Percentiles rank a stretch among this genome's conserved stretches.
phyloP scores from a whole-genome alignment of 164 flowering plant species.

The Cinnamomum micranthum region DNA sequence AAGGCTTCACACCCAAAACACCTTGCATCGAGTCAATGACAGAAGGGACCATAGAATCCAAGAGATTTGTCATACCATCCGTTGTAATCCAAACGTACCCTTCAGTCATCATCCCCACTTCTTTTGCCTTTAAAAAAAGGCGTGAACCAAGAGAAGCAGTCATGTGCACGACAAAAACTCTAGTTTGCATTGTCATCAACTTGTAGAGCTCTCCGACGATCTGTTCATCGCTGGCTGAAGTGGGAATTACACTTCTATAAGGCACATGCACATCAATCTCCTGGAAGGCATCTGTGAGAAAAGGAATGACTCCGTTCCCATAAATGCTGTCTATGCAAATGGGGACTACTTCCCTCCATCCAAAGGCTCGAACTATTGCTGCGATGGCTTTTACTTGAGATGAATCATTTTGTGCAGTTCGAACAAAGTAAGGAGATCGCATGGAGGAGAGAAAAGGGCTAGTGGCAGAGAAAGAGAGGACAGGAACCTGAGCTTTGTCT shows the following conservation, averaged over 20 bases:
- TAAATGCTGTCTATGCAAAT: slow-evolving; percentile 23
- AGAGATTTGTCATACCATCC: slow-evolving; percentile 12
- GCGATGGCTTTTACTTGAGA: slow-evolving; percentile 17
- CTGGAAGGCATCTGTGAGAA: slow-evolving; percentile 18
- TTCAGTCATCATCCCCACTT: slow-evolving; percentile 18
- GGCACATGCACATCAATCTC: slow-evolving; percentile 10
- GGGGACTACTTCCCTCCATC: slow-evolving; percentile 20
- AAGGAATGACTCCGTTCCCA: slow-evolving; percentile 18
- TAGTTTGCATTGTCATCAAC: slow-evolving; percentile 21
- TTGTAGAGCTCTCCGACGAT: slow-evolving; percentile 20
- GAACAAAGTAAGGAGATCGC: slow-evolving; percentile 20
- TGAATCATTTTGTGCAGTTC: slow-evolving; percentile 14
- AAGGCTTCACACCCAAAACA: slow-evolving; percentile 22
- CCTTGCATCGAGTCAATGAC: slow-evolving; percentile 27
- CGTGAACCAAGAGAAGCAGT: slow-evolving; percentile 15
- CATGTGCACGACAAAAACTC: slow-evolving; percentile 26
- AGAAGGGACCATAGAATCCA: slow-evolving; percentile 14
- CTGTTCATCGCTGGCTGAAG: slow-evolving; percentile 6
- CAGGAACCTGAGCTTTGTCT: slow-evolving; percentile 21
- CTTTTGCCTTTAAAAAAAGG: slow-evolving; percentile 10
- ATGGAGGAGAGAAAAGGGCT: slow-evolving; percentile 19
- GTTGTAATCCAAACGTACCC: slow-evolving; percentile 25
- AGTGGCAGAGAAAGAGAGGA: slow-evolving; percentile 23
- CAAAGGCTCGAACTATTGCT: slow-evolving; percentile 14
- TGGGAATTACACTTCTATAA: slow-evolving; percentile 13